Percentiles rank a stretch among this genome's conserved stretches.
These are phyloP conservation scores for Leptodermis oblonga DNA, from an alignment of 257 asterid genomes.

Conservation along the genomic window DNA sequence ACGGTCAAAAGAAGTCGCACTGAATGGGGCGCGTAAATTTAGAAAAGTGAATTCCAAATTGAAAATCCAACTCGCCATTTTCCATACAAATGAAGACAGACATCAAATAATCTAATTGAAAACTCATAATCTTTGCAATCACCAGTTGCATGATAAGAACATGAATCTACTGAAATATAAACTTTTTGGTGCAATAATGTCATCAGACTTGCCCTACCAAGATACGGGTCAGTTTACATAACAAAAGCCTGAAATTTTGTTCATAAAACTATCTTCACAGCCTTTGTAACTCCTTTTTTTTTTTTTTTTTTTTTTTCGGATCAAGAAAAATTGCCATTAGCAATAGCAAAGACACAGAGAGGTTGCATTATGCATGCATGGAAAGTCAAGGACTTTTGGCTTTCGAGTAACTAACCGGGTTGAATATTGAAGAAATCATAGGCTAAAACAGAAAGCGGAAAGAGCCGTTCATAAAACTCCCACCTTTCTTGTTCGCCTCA, in stretches of 20 bases:
- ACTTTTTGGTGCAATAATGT: too few species aligned
- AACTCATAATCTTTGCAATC: too few species aligned
- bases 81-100: too few species aligned
- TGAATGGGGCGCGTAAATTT: too few species aligned
- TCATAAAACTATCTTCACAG: slow-evolving; percentile 6
- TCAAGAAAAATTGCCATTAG: neutral
- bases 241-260: slow-evolving; percentile 12
- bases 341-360: neutral
- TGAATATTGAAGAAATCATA: slow-evolving; percentile 1
- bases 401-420: neutral
- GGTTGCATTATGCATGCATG: neutral
- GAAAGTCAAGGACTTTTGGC: neutral
- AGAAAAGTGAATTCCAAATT: too few species aligned
- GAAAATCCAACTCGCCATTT: too few species aligned
- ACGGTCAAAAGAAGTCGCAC: too few species aligned
- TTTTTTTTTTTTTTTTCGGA: neutral
- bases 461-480: slow-evolving; percentile 4
- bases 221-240: slow-evolving; percentile 30
- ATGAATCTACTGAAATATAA: too few species aligned
- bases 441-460: slow-evolving; percentile 7
- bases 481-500: slow-evolving; percentile 14
- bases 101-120: too few species aligned
- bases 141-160: too few species aligned
- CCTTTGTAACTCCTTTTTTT: neutral
- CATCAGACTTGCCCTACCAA: slow-evolving; percentile 47